Base-by-base conservation (phyloP, 371 early-diverging fungal genomes). In the Mucor irregularis region DNA sequence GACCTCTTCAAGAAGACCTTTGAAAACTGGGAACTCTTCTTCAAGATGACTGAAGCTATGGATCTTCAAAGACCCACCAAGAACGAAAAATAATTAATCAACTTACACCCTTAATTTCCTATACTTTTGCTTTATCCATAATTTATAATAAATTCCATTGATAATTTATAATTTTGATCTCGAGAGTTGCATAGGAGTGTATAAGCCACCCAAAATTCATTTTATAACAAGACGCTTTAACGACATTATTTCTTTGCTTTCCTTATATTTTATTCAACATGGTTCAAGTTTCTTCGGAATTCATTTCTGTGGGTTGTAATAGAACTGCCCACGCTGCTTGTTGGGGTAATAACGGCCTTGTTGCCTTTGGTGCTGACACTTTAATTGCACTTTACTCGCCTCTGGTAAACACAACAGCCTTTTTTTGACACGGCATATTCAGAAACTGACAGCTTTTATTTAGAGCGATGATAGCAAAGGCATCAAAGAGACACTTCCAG, bases 301-400 rank as follows among this genome's bases (percentile, higher is more conserved):
- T 70, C 66, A 84, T 87, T 35, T 70, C 82, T 29, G 76, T 89
- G 46, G 90, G 87, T 44, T 88, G 88, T 73, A 90, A 90, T 60
- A 70, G 82, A 49, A 78, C 84, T n/a, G 56, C 47, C 6, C 64
- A 59, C 51, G 84, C 84, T 24, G 81, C 86, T 13, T 86, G 88
- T 42, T 89, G 88, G 86, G 79, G 83, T 4, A 40, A 66, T 0
- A 79, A 75, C 61, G 90, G 89, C 13, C 69, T 81, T 11, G 83
- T 90, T 16, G 93, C 91, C 8, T 90, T 79, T 65, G 95, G 87
- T 24, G 91, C 92, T 5, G 73, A 86, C 49, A 71, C 79, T 51
- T 68, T 80, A 25, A 79, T 94, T 5, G 92, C 92, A 1, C 60
- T 94, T 4, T 92, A 87, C 64, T 69, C 83, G 45, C 92, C 93